phyloP scores from a whole-genome alignment of 345 rosid species.

The Cardamine occulta region DNA sequence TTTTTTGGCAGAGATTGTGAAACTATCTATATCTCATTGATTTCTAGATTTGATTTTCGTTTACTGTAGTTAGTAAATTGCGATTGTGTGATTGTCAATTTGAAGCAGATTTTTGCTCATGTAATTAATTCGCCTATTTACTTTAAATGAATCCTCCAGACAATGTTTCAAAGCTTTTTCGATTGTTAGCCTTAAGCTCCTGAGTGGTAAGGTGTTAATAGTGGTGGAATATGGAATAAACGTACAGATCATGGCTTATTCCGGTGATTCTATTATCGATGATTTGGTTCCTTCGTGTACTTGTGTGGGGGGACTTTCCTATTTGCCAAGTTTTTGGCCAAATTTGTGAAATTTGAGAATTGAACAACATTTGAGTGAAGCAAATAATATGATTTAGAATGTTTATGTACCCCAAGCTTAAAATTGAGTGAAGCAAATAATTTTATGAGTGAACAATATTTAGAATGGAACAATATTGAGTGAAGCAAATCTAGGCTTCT shows the following conservation, averaged over 20 bases:
- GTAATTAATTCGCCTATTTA: background rate
- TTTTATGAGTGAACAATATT: background rate
- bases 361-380: background rate
- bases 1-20: background rate
- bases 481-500: background rate
- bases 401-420: background rate
- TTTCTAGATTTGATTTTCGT: slow-evolving; percentile 5
- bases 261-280: background rate
- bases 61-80: background rate
- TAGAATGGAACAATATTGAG: background rate
- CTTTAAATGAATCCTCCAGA: background rate
- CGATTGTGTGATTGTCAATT: background rate
- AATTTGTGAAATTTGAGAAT: background rate
- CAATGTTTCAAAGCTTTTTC: background rate
- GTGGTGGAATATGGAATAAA: background rate
- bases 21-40: background rate
- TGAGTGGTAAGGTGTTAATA: background rate
- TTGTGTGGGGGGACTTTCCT: background rate
- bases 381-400: background rate
- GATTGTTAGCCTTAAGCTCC: background rate
- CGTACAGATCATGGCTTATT: background rate
- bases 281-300: slow-evolving; percentile 10
- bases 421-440: background rate
- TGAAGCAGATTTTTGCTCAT: background rate
- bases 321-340: background rate